A percentile compares a stretch with the other conserved stretches of the same genome.
These are phyloP conservation scores for Ascochyta viciae-villosae DNA, from an alignment of 2,329 filamentous ascomycete species.

Conservation along the genomic window DNA sequence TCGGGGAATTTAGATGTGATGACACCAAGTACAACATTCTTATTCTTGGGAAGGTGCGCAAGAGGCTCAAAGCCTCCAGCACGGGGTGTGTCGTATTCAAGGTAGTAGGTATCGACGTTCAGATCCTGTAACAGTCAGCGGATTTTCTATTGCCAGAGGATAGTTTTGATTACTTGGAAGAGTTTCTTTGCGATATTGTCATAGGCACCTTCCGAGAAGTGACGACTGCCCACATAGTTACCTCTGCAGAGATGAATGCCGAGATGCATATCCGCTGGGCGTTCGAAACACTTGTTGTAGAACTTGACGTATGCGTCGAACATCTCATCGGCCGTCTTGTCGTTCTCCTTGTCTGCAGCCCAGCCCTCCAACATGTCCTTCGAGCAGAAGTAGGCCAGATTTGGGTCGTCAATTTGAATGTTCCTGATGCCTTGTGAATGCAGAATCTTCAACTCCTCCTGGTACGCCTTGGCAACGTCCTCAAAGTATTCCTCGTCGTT, in stretches of 20 bases:
- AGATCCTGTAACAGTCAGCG: slow-evolving; percentile 37
- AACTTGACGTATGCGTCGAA: slow-evolving; percentile 78
- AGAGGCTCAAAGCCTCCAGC: slow-evolving; percentile 58
- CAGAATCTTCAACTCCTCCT: slow-evolving; percentile 55
- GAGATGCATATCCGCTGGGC: slow-evolving; percentile 74
- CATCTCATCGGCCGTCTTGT: slow-evolving; percentile 71
- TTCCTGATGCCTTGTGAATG: slow-evolving; percentile 56
- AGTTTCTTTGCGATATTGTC: slow-evolving; percentile 55
- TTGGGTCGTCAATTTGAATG: slow-evolving; percentile 59
- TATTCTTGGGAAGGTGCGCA: slow-evolving; percentile 53
- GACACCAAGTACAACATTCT: slow-evolving; percentile 57
- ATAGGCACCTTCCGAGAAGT: slow-evolving; percentile 58
- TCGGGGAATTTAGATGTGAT: slow-evolving; percentile 56
- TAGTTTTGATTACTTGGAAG: slow-evolving; percentile 41
- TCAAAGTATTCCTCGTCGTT: slow-evolving; percentile 58
- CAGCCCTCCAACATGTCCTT: slow-evolving; percentile 48
- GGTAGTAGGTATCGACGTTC: slow-evolving; percentile 51
- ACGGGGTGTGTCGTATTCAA: slow-evolving; percentile 57
- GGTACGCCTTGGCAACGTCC: slow-evolving; percentile 56
- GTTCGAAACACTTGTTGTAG: slow-evolving; percentile 74
- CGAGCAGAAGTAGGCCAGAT: slow-evolving; percentile 54
- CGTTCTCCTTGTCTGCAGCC: slow-evolving; percentile 70
- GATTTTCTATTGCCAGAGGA: neutral
- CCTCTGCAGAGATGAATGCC: slow-evolving; percentile 75
- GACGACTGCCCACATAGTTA: slow-evolving; percentile 56